Conservation (phyloP, 2,329 filamentous ascomycete species). For the Neonectria punicea region DNA sequence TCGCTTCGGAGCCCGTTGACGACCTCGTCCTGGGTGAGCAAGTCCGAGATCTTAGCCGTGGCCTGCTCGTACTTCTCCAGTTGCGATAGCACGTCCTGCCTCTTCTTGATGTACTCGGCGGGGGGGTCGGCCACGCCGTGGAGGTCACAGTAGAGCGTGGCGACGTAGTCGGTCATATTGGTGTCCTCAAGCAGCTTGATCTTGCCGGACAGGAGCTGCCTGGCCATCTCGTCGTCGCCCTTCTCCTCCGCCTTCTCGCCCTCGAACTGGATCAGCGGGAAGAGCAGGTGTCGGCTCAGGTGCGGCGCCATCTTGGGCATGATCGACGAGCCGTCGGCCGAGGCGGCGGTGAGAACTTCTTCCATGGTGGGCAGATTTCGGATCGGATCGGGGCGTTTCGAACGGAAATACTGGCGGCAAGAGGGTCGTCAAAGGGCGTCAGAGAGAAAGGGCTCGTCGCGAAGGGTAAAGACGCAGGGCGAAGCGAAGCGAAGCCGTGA, state of each 20-base stretch:
- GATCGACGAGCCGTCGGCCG: slow-evolving; percentile 78
- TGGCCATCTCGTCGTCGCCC: slow-evolving; percentile 65
- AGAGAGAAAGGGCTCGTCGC: slow-evolving; percentile 43
- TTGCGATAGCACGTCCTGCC: slow-evolving; percentile 86
- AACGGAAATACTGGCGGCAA: slow-evolving; percentile 25
- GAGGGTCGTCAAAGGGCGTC: slow-evolving; percentile 23
- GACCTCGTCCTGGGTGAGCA: slow-evolving; percentile 89
- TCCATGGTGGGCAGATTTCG: slow-evolving; percentile 48
- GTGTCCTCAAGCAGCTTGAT: slow-evolving; percentile 95
- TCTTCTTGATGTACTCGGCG: slow-evolving; percentile 87
- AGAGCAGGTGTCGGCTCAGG: slow-evolving; percentile 96
- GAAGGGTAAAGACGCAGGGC: slow-evolving; percentile 36
- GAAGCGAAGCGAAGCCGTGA: slow-evolving; percentile 22
- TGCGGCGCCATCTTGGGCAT: slow-evolving; percentile 90
- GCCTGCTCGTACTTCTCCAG: slow-evolving; percentile 87
- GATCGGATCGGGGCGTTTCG: slow-evolving; percentile 23
- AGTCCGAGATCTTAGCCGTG: slow-evolving; percentile 86
- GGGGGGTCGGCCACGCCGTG: slow-evolving; percentile 82
- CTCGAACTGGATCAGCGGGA: slow-evolving; percentile 93
- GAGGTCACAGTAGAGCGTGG: slow-evolving; percentile 89
- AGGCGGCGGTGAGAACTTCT: slow-evolving; percentile 61
- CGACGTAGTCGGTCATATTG: slow-evolving; percentile 99
- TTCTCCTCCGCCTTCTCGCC: slow-evolving; percentile 84
- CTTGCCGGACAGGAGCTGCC: slow-evolving; percentile 84
- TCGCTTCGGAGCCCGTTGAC: slow-evolving; percentile 91